A percentile compares a stretch with the other conserved stretches of the same genome.
Evolutionary conservation across 495 filamentous ascomycete genomes (phyloP).

Genomic region (Collariella sp.): DNA sequence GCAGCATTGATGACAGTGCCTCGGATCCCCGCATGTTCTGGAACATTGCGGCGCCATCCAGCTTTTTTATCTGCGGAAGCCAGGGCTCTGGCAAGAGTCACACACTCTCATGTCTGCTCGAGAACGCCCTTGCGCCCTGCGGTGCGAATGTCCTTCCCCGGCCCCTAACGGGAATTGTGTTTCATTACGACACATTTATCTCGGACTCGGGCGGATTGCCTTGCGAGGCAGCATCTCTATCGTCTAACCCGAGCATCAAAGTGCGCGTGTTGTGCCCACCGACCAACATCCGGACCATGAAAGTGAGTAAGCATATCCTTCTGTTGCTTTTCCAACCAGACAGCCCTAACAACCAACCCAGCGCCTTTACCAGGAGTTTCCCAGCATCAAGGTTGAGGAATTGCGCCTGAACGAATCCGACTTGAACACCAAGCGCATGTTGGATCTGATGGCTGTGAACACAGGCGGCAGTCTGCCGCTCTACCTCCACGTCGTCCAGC

Average conservation of each 20-base stretch:
- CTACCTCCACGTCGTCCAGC: constrained; percentile 52
- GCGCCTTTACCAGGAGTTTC: constrained; percentile 31
- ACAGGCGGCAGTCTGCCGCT: constrained; percentile 44
- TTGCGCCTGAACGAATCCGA: constrained; percentile 49
- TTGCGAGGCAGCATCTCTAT: constrained; percentile 63
- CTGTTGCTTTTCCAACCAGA: neutral
- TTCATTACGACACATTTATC: constrained; percentile 59
- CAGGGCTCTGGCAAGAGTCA: constrained; percentile 74
- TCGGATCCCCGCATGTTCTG: constrained; percentile 50
- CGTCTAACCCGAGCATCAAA: constrained; percentile 43
- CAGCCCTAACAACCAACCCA: too few species aligned
- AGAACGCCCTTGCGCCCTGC: constrained; percentile 48
- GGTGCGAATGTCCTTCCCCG: constrained; percentile 31
- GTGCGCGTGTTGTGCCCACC: constrained; percentile 58
- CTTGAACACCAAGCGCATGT: constrained; percentile 55
- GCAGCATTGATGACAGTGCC: neutral
- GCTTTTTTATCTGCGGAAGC: constrained; percentile 66
- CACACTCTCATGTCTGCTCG: constrained; percentile 60
- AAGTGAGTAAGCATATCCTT: constrained; percentile 18
- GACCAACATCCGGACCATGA: constrained; percentile 46
- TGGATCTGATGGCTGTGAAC: constrained; percentile 59
- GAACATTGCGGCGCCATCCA: constrained; percentile 60
- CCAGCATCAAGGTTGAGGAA: constrained; percentile 43
- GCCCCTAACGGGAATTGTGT: constrained; percentile 56
- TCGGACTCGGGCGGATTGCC: constrained; percentile 44